A percentile compares a stretch with the other conserved stretches of the same genome.
Evolutionary conservation across 106 monocot genomes (phyloP).

Genomic region (Platanthera guangdongensis): DNA sequence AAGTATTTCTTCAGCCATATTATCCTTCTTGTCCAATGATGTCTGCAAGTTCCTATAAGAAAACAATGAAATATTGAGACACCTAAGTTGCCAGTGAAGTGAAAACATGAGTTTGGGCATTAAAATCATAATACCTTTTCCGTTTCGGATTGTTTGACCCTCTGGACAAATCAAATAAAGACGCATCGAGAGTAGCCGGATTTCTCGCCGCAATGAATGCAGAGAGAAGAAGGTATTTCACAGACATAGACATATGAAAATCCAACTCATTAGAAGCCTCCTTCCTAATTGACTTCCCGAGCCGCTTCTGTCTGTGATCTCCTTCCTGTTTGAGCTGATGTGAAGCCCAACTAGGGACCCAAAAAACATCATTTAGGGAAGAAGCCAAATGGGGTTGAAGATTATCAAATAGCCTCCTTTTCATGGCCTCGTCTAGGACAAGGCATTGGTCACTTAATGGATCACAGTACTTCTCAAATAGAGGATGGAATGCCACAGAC

Average conservation of each 20-base stretch:
- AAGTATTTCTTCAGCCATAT: constrained; percentile 50
- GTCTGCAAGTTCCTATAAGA: constrained; percentile 47
- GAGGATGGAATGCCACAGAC: constrained; percentile 39
- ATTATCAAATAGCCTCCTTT: constrained; percentile 63
- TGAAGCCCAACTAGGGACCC: constrained; percentile 23
- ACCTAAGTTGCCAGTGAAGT: neutral
- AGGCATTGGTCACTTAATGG: constrained; percentile 49
- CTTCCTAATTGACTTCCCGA: constrained; percentile 25
- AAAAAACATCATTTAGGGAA: constrained; percentile 54
- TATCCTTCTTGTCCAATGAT: constrained; percentile 49
- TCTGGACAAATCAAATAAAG: constrained; percentile 79
- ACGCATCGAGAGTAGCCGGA: constrained; percentile 88
- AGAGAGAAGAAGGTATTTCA: constrained; percentile 86
- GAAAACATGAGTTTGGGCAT: neutral
- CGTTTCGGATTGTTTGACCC: constrained; percentile 47
- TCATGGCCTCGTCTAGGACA: constrained; percentile 67
- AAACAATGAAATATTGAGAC: constrained; percentile 8
- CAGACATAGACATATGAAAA: constrained; percentile 85
- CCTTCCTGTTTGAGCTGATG: constrained; percentile 14
- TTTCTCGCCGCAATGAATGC: constrained; percentile 93
- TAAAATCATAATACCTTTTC: constrained; percentile 47
- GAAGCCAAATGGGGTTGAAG: constrained; percentile 49
- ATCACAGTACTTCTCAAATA: constrained; percentile 75
- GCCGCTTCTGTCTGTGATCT: constrained; percentile 18
- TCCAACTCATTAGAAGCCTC: constrained; percentile 50